Evolutionary conservation across 2,329 filamentous ascomycete genomes (phyloP), one percentile per base, ranked within the genome.

Genomic region (Aspergillus brasiliensis): DNA sequence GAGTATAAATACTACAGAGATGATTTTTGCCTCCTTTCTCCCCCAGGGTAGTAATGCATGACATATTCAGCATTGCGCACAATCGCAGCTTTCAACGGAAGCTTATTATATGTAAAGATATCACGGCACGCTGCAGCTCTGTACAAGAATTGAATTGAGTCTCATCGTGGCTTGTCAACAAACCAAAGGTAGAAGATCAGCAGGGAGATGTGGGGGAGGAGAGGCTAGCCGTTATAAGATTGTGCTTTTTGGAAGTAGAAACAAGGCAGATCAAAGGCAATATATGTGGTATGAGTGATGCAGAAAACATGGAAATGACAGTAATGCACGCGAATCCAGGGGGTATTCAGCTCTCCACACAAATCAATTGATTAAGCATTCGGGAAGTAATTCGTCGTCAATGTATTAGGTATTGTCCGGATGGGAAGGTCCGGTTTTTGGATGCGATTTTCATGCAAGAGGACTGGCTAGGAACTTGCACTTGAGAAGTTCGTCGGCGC

Each of bases 401-500:
- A 44, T 46, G 15, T 21, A 27, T 17, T 44, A 44, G 44, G 15
- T 21, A 27, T 13, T 44, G 38, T 17, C 23, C 17, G 52, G n/a
- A 46, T 34, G 31, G 11, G 25, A 44, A 23, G 11, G 19, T 44
- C 40, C 40, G 19, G 40, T 5, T 19, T 8, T 34, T n/a, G n/a
- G 31, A 46, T 27, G 38, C 52, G 8, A 23, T 44, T 44, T 49
- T 49, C 31, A 49, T 28, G 52, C 52, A 46, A 55, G 89, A 60
- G 90, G 88, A 59, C 66, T 64, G 44, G 87, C 86, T 74, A 96
- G 81, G 80, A 98, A 98, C 37, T 88, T 85, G 78, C 90, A 93
- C 58, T 88, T 84, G 77, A 97, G 86, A 67, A 99, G 80, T 71
- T 98, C 93, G 71, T 97, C 93, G 11, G 95, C 95, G 69, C 88